These are phyloP conservation scores for Russula emetica DNA, from an alignment of 768 basidiomycete genomes.

Conservation along the genomic window DNA sequence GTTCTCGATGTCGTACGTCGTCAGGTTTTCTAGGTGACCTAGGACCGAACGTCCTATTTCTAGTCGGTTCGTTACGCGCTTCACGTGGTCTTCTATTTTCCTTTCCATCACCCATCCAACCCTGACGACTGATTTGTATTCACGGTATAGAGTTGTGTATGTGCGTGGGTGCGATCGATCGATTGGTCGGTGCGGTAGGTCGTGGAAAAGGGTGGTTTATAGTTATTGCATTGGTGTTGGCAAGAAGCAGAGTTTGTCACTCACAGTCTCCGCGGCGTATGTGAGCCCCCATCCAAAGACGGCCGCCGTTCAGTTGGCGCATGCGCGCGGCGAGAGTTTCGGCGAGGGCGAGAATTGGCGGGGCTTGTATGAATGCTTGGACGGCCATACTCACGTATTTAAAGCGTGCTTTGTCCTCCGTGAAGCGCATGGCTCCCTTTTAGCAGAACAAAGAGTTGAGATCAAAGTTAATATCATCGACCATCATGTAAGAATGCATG, in stretches of 20 bases:
- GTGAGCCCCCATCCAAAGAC: conserved; percentile 42
- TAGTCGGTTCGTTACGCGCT: conserved; percentile 33
- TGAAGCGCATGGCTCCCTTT: conserved; percentile 26
- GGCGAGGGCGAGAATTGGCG: conserved; percentile 32
- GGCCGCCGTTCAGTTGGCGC: conserved; percentile 32
- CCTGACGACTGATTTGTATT: conserved; percentile 29
- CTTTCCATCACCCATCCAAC: conserved; percentile 37
- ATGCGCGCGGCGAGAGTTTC: conserved; percentile 35
- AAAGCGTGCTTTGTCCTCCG: background rate
- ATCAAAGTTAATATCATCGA: background rate
- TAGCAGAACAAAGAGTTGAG: background rate
- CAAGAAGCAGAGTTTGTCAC: conserved; percentile 12
- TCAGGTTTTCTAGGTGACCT: conserved; percentile 4
- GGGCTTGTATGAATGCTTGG: background rate
- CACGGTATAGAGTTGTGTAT: no score
- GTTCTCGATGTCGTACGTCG: conserved; percentile 17
- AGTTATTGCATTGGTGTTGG: background rate
- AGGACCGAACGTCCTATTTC: conserved; percentile 33
- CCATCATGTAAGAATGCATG: background rate
- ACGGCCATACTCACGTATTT: conserved; percentile 19
- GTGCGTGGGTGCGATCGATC: no score
- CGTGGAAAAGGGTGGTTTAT: background rate
- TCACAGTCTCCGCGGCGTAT: conserved; percentile 45
- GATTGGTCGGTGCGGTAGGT: background rate
- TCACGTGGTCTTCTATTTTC: conserved; percentile 36